Base-by-base conservation (phyloP, 495 filamentous ascomycete species). In the Aspergillus diversus region DNA sequence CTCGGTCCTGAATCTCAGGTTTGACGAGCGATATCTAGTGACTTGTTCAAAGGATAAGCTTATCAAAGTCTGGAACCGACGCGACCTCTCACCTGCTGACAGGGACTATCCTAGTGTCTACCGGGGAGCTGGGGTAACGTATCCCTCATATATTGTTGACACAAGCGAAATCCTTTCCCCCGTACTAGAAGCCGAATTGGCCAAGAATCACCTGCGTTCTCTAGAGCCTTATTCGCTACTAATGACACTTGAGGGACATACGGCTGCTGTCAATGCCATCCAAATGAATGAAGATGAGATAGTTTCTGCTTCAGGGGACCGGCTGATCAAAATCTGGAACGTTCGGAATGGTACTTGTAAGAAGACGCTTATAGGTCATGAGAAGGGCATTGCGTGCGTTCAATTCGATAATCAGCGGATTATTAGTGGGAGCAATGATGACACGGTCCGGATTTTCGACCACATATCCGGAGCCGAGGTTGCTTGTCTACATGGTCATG, bases 351-450 rank as follows among this genome's bases (percentile, higher is more conserved):
- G 93, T 55, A 75, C 80, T 13, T 94, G 91, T 71, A 78, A 83
- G 16, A 87, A 88, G 66, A 95, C 90, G 8, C 84, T 96, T 42
- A 75, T 90, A 50, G 96, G 95, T 5, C 95, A 99, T 69, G 84
- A 84, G 60, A 99, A 98, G 74, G 95, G 95, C 16, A 98, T 99
- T 69, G 95, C 95, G 15, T 99, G 95, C 75, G 92, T 99, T 17
- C 93, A 98, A 74, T 97, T 91, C 67, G 95, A 99, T 73, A 93
- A 92, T n/a, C 88, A 90, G n/a, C 86, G 94, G 4, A 96, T 99
- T 57, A 92, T 99, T 50, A 96, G 90, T 65, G 95, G 95, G 3
- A 97, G 93, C 74, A 96, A 92, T 68, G 95, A 99, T 73, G 90
- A 95, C 67, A 92, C 92, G 12, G 92, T 98, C 34, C 92, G 95